Base-by-base conservation (phyloP, 495 filamentous ascomycete species). In the Aspergillus mulundensis region DNA sequence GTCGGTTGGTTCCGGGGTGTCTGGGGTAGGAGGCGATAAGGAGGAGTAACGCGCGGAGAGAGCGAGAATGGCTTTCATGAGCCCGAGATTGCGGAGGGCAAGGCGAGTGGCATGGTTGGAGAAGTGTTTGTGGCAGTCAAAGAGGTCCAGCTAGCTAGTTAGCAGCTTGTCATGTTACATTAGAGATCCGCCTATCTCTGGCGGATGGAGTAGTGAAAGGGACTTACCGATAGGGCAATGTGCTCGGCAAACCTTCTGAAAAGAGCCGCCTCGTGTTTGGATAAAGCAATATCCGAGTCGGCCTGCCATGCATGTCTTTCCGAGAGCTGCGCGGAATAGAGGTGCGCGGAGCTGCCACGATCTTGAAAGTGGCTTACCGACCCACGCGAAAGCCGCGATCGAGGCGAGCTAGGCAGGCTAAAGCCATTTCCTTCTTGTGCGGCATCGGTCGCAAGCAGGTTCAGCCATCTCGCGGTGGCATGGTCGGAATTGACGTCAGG, bases 61-160 rank as follows among this genome's bases (percentile, higher is more conserved):
- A 0, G 67, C 67, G 14, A 70, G 51, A 2, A 67, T 36, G 2
- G 67, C 67, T 44, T 61, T 65, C 65, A 70, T 66, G 12, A 70
- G 40, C 1, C 67, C 67, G 1, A 57, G 34, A 30, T 70, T 70
- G 10, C 58, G 54, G 16, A 70, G 49, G 11, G 67, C 65, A 3
- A 70, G 40, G 40, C 63, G 65, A 1, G 65, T 62, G 10, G 67
- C 59, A 4, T 55, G 42, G 1, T 57, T 53, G 7, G 62, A 57
- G 18, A 67, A 62, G 10, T 70, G 64, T 19, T 38, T 39, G 2
- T 44, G 32, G 1, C 62, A 61, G 23, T 70, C 67, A 40, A 62
- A 67, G 23, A 64, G 62, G 28, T 70, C 67, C 5, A 66, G 54
- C 58, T 61, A 66, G 7, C 28, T 30, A 30, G 28, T 30, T 30